Percentiles rank a stretch among this genome's conserved stretches.
phyloP scores from a whole-genome alignment of 2,329 filamentous ascomycete species.

The Aspergillus sp. region DNA sequence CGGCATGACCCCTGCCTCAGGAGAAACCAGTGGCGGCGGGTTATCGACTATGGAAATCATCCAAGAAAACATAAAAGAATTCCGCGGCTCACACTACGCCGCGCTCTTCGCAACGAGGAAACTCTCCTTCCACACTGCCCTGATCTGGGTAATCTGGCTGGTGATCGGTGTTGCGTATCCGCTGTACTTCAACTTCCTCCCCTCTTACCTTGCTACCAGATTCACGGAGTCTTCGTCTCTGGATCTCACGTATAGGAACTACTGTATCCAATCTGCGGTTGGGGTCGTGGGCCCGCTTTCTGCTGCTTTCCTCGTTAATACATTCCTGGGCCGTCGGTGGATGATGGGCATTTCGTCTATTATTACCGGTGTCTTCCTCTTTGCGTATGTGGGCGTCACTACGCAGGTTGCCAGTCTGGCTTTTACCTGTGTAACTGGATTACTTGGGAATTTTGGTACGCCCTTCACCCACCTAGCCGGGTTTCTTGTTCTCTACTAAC shows the following conservation, averaged over 20 bases:
- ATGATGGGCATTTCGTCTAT: conserved; percentile 48
- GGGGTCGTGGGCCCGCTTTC: conserved; percentile 44
- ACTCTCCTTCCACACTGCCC: conserved; percentile 29
- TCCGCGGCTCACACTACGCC: conserved; percentile 26
- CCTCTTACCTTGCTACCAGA: conserved; percentile 46
- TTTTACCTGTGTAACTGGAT: conserved; percentile 44
- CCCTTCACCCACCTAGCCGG: too few relatives aligned
- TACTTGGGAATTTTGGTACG: conserved; percentile 43
- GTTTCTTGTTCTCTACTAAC: neutral
- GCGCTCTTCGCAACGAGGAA: conserved; percentile 28
- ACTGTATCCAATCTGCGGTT: conserved; percentile 35
- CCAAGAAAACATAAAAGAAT: conserved; percentile 31
- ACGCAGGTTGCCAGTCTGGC: conserved; percentile 35
- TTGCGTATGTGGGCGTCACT: conserved; percentile 46
- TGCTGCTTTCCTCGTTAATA: conserved; percentile 45
- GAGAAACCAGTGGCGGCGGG: neutral
- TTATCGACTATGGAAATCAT: conserved; percentile 27
- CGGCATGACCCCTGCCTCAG: neutral
- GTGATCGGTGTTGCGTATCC: conserved; percentile 45
- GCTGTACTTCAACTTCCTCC: conserved; percentile 50
- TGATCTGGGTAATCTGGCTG: conserved; percentile 47
- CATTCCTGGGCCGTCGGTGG: conserved; percentile 43
- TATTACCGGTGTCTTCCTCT: conserved; percentile 49
- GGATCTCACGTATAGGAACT: conserved; percentile 25
- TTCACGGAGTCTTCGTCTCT: conserved; percentile 27